Evolutionary conservation across 192 early-diverging fungal species (phyloP).

Genomic region (Helicostylum pulchrum): DNA sequence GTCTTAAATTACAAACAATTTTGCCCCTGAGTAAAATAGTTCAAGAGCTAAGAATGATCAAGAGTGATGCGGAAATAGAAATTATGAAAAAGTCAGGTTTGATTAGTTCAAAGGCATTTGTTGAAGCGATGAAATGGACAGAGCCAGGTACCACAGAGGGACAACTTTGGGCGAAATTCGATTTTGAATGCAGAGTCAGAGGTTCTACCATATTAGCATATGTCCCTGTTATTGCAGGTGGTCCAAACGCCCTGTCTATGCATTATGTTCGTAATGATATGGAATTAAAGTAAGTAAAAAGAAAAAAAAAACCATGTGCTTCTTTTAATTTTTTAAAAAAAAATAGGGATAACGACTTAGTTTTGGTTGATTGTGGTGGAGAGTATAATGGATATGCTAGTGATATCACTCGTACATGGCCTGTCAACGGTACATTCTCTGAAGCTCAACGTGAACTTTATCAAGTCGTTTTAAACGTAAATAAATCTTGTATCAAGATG

Average conservation of each 20-base stretch:
- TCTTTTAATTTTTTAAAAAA: conserved; percentile 9
- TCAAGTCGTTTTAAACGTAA: conserved; percentile 75
- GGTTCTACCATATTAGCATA: conserved; percentile 77
- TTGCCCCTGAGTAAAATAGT: conserved; percentile 60
- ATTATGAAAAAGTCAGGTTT: conserved; percentile 75
- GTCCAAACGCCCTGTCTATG: conserved; percentile 85
- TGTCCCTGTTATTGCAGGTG: conserved; percentile 94
- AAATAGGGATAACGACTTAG: conserved; percentile 68
- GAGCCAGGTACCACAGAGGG: conserved; percentile 69
- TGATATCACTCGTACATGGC: conserved; percentile 94
- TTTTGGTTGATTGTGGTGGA: conserved; percentile 89
- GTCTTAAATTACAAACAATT: conserved; percentile 14
- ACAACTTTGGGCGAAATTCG: conserved; percentile 72
- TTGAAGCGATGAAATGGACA: conserved; percentile 73
- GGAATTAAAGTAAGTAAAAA: conserved; percentile 39
- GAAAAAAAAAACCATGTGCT: background rate
- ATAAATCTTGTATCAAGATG: conserved; percentile 80
- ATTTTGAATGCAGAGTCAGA: conserved; percentile 61
- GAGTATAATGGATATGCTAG: conserved; percentile 87
- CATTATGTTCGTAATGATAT: conserved; percentile 93
- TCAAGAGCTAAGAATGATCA: conserved; percentile 73
- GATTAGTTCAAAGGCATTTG: conserved; percentile 79
- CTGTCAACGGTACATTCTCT: conserved; percentile 83
- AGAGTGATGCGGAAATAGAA: conserved; percentile 71
- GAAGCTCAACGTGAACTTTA: conserved; percentile 80